phyloP scores from a whole-genome alignment of 2,329 filamentous ascomycete species.

The Sordariomycetes sp. region DNA sequence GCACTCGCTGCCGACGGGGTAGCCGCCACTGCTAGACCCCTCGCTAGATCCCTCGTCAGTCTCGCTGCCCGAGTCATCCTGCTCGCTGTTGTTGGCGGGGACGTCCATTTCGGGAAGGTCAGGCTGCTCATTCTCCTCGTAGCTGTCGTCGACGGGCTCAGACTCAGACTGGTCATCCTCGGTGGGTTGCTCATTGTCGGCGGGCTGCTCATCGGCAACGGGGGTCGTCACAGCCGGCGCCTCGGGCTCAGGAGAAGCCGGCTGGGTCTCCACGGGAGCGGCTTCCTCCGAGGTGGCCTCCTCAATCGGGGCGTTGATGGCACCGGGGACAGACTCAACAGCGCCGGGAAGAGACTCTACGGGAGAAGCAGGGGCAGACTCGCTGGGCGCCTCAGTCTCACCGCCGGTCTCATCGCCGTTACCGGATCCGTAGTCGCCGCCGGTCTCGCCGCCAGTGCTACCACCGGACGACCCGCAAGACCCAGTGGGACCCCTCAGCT shows the following conservation, averaged over 20 bases:
- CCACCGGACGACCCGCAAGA: constrained; percentile 10
- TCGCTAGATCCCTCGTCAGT: background rate
- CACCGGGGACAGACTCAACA: background rate
- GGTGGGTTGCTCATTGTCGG: constrained; percentile 1
- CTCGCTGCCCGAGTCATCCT: background rate
- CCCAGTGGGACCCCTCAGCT: constrained; percentile 17
- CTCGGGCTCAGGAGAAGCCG: constrained; percentile 8
- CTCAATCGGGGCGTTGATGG: background rate
- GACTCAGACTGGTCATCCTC: no score
- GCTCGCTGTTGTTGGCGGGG: background rate
- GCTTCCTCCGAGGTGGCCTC: constrained; percentile 6
- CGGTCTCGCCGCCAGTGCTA: constrained; percentile 9
- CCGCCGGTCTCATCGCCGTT: background rate
- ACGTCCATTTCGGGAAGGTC: background rate
- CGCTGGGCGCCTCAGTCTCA: background rate
- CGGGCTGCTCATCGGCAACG: background rate
- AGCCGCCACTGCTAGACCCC: constrained; percentile 11
- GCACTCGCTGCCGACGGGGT: constrained; percentile 29
- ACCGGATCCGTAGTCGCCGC: constrained; percentile 1
- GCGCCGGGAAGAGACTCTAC: constrained; percentile 2
- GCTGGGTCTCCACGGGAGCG: constrained; percentile 5
- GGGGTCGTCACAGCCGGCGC: constrained; percentile 9
- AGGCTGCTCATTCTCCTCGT: background rate
- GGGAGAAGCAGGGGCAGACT: constrained; percentile 9
- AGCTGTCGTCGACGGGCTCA: no score